Evolutionary conservation across 2,329 filamentous ascomycete genomes (phyloP).

Genomic region (Diaporthe destruens): DNA sequence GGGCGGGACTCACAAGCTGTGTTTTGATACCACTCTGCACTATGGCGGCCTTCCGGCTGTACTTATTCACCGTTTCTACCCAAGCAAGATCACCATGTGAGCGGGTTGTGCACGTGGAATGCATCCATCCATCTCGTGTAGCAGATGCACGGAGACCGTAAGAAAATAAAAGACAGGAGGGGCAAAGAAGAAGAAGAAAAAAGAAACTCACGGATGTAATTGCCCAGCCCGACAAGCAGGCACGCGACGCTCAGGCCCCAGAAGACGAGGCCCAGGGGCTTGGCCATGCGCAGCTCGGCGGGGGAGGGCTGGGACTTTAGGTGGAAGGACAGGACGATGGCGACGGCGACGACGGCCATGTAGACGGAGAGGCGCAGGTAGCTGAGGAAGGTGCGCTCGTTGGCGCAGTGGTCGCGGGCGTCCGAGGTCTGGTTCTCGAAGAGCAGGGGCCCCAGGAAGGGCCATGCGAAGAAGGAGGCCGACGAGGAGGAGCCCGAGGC

Average conservation of each 20-base stretch:
- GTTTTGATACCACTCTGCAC: constrained; percentile 97
- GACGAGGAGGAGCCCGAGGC: neutral
- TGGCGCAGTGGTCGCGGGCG: constrained; percentile 82
- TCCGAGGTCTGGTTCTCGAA: constrained; percentile 82
- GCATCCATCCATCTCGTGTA: neutral
- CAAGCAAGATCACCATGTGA: neutral
- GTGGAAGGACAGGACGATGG: constrained; percentile 93
- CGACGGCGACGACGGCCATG: constrained; percentile 89
- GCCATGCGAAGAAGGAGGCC: constrained; percentile 69
- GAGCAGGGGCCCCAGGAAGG: constrained; percentile 75
- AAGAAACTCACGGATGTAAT: constrained; percentile 79
- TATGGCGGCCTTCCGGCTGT: constrained; percentile 81
- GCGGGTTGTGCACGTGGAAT: too few relatives aligned
- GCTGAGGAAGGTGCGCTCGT: constrained; percentile 87
- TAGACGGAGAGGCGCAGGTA: constrained; percentile 92
- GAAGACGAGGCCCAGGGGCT: constrained; percentile 88
- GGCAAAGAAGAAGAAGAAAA: neutral
- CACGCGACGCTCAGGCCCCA: constrained; percentile 86
- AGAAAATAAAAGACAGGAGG: neutral
- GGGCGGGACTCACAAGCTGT: constrained; percentile 71
- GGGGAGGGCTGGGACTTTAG: constrained; percentile 78
- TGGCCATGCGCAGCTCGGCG: constrained; percentile 81
- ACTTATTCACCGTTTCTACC: constrained; percentile 80
- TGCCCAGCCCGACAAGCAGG: constrained; percentile 81
- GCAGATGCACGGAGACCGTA: neutral